These are phyloP conservation scores for Venturia pyrina DNA, from an alignment of 2,329 filamentous ascomycete species.

Conservation along the genomic window DNA sequence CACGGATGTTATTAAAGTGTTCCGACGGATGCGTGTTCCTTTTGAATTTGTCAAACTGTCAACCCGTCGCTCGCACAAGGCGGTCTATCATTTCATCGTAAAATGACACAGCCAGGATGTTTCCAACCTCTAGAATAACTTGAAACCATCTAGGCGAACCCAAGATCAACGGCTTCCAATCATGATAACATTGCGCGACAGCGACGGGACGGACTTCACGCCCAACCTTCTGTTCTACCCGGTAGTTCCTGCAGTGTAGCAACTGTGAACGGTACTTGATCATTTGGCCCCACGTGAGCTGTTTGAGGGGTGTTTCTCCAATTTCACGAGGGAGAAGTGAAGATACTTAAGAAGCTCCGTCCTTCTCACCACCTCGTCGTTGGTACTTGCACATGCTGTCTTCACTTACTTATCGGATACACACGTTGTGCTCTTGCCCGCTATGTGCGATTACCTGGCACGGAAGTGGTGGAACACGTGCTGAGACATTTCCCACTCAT, in stretches of 20 bases:
- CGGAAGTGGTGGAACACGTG: neutral
- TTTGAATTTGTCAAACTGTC: neutral
- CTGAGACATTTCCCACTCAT: too few species aligned
- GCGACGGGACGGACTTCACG: neutral
- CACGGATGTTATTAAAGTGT: neutral
- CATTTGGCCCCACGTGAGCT: neutral
- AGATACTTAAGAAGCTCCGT: neutral
- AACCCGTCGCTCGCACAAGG: neutral
- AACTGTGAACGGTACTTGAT: neutral
- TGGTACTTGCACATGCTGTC: neutral
- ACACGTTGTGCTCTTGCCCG: neutral
- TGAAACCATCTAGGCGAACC: neutral
- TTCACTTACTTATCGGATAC: neutral
- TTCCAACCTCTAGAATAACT: neutral
- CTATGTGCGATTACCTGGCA: too few species aligned
- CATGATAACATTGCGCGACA: neutral
- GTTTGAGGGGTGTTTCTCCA: neutral
- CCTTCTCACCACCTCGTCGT: neutral
- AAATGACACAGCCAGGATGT: neutral
- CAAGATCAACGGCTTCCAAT: neutral
- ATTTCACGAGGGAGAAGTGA: neutral
- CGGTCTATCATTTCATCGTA: neutral
- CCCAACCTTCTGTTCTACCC: neutral
- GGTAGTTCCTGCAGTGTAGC: neutral
- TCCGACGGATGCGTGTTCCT: neutral